Conservation (phyloP, 129 eudicot genomes). For the Tagetes erecta region DNA sequence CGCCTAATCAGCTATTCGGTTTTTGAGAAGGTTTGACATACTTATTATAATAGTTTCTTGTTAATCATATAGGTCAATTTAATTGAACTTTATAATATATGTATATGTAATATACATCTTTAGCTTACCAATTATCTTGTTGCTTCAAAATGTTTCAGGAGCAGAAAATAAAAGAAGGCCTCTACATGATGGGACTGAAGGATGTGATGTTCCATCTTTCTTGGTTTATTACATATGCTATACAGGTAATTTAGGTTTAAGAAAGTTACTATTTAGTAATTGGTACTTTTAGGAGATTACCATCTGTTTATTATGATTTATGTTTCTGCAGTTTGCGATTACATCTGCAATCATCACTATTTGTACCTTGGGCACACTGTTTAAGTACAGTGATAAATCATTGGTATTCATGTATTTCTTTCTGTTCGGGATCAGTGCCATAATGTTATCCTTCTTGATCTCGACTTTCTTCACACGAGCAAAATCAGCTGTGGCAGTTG, state of each 20-base stretch:
- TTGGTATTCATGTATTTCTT: slow-evolving; percentile 95
- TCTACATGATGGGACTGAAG: slow-evolving; percentile 99
- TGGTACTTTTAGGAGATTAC: background rate
- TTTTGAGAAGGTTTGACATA: slow-evolving; percentile 73
- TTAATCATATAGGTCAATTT: slow-evolving; percentile 11
- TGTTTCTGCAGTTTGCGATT: slow-evolving; percentile 78
- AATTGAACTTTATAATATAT: background rate
- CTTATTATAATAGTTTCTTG: slow-evolving; percentile 11
- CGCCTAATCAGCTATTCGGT: slow-evolving; percentile 95
- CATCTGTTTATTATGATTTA: slow-evolving; percentile 22
- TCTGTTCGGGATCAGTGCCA: slow-evolving; percentile 89
- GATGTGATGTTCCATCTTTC: slow-evolving; percentile 84
- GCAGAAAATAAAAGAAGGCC: slow-evolving; percentile 96
- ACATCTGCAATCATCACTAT: slow-evolving; percentile 82
- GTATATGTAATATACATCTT: slow-evolving; percentile 14
- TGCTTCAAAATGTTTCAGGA: slow-evolving; percentile 57
- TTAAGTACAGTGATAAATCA: slow-evolving; percentile 89
- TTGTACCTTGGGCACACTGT: slow-evolving; percentile 88
- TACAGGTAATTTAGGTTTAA: slow-evolving; percentile 63
- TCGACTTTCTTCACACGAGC: slow-evolving; percentile 96
- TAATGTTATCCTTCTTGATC: slow-evolving; percentile 81
- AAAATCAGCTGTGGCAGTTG: slow-evolving; percentile 99
- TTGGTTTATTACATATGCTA: slow-evolving; percentile 83
- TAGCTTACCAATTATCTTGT: slow-evolving; percentile 12
- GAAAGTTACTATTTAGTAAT: background rate